A percentile compares a stretch with the other conserved stretches of the same genome.
These are phyloP conservation scores for Pleurotus djamor DNA, from an alignment of 768 basidiomycete genomes.

Conservation along the genomic window DNA sequence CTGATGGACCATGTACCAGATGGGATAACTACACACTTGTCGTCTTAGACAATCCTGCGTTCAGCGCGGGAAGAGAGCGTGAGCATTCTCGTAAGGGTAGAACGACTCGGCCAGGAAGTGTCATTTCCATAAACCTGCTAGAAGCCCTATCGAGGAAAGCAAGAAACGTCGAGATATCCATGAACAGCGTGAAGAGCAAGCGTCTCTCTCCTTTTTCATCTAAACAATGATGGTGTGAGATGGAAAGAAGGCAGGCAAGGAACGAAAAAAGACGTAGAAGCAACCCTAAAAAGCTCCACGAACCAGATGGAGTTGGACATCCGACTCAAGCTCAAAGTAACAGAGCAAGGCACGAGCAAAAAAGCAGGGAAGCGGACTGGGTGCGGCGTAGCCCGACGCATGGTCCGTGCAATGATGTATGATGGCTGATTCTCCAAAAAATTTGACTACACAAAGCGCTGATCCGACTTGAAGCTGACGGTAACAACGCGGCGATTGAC, in stretches of 20 bases:
- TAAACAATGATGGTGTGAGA: not conserved
- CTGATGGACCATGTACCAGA: not conserved
- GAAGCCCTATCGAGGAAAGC: not conserved
- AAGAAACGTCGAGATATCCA: conserved; percentile 9
- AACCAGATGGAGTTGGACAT: not conserved
- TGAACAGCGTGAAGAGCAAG: not conserved
- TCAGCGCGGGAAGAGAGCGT: not conserved
- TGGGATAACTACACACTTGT: not conserved
- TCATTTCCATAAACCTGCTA: not conserved
- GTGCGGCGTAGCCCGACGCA: not conserved
- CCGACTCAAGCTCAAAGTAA: not conserved
- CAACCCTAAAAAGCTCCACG: conserved; percentile 2
- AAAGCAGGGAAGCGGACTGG: not conserved
- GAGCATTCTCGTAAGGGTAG: not conserved
- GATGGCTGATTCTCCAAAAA: not conserved
- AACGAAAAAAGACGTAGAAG: conserved; percentile 6
- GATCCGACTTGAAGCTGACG: not conserved
- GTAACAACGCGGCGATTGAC: not conserved
- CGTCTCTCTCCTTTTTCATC: not conserved
- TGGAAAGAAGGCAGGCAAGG: conserved; percentile 6
- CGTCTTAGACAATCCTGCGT: conserved; percentile 5
- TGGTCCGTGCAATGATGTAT: not conserved
- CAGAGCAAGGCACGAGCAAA: not conserved
- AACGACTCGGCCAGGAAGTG: not conserved
- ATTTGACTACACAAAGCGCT: not conserved